These are phyloP conservation scores for Pythium sp. DNA, from an alignment of 352 stramenopile genomes.

Conservation along the genomic window DNA sequence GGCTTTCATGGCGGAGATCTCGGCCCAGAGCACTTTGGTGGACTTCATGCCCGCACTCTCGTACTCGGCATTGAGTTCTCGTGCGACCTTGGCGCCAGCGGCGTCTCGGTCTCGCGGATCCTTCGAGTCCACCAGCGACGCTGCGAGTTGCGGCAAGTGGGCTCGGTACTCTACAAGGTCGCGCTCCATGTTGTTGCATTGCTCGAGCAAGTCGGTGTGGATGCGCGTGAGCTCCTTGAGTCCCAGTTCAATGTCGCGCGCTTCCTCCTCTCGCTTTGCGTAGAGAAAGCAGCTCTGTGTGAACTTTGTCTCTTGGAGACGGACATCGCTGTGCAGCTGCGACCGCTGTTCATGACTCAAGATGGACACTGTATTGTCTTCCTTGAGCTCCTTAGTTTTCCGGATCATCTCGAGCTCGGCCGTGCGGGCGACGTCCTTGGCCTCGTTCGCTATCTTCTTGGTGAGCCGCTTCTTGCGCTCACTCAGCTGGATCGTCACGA, in stretches of 20 bases:
- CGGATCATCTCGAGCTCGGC: constrained; percentile 54
- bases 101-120: constrained; percentile 33
- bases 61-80: constrained; percentile 67
- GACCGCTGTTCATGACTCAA: constrained; percentile 41
- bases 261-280: constrained; percentile 69
- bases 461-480: constrained; percentile 65
- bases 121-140: constrained; percentile 29
- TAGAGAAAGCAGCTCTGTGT: constrained; percentile 68
- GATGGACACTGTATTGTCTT: constrained; percentile 35
- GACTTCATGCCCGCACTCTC: constrained; percentile 43
- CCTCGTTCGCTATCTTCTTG: constrained; percentile 39
- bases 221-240: constrained; percentile 66
- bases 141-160: constrained; percentile 49
- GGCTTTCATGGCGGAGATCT: constrained; percentile 70
- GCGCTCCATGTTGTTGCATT: constrained; percentile 59
- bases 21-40: constrained; percentile 64
- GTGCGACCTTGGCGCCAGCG: constrained; percentile 46
- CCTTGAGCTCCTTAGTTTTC: constrained; percentile 43
- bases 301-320: constrained; percentile 39
- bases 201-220: constrained; percentile 57
- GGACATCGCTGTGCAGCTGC: constrained; percentile 38
- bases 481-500: constrained; percentile 67
- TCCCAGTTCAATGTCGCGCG: constrained; percentile 56
- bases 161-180: constrained; percentile 49
- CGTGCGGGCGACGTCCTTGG: constrained; percentile 39